Evolutionary conservation across 495 filamentous ascomycete species (phyloP), one percentile per base, ranked within the genome.

Genomic region (Trichoderma erinaceum): DNA sequence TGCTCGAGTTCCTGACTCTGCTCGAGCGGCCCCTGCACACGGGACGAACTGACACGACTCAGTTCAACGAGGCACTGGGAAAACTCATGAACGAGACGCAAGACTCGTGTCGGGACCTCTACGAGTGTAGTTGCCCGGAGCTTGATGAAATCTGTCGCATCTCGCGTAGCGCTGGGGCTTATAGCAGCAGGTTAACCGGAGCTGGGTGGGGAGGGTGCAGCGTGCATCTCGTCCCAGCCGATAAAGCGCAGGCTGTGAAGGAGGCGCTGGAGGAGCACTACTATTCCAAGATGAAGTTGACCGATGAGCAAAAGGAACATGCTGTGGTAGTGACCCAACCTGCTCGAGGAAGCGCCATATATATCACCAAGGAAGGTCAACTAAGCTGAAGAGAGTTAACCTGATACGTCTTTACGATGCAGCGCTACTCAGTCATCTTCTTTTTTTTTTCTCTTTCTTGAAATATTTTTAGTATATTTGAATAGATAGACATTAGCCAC

Each of bases 151-250:
- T 99, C 48, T 97, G 93, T 75, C 73, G 78, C 35, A 88, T 98
- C 70, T 94, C 95, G 1, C 83, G 87, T 15, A 79, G 79, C 56
- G 90, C 89, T 4, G 95, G 96, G 25, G 85, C 88, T 50, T 94
- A 90, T 77, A 96, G 95, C 25, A 91, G 89, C 71, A 84, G 95
- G 11, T 78, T 98, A 73, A 99, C 95, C 2, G 95, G 95, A 64
- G 95, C 95, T 18, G 95, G 95, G 35, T 99, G 95, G 95, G 95
- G 95, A 69, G 95, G 95, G 15, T 98, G 96, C 77, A 92, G 86
- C 58, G 94, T 99, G 64, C 96, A 99, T 78, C 84, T 99, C 68
- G 88, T 98, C 63, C 90, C 94, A 2, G 89, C 88, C 71, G 86
- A 92, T 68, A 94, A 90, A 78, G 90, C 97, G 1, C 88, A 92